Percentiles rank a stretch among this genome's conserved stretches.
Conservation (phyloP, 352 stramenopile species). For the Phytopythium ostracodes region DNA sequence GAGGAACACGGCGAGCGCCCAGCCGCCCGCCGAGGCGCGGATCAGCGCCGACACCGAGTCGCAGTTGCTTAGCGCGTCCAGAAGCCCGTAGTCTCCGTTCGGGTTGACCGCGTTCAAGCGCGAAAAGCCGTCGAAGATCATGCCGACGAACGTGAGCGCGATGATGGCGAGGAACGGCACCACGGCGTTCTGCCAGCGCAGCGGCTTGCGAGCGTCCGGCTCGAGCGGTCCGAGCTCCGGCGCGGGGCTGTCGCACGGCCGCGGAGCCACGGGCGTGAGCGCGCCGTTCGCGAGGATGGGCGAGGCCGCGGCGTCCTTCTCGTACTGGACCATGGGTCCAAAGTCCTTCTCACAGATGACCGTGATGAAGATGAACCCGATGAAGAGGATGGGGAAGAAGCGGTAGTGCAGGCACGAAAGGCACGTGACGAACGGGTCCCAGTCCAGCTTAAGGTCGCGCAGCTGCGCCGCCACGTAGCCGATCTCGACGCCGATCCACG, state of each 20-base stretch:
- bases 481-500: slow-evolving; percentile 89
- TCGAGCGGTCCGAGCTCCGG: slow-evolving; percentile 66
- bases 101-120: slow-evolving; percentile 42
- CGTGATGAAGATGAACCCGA: slow-evolving; percentile 88
- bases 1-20: slow-evolving; percentile 66
- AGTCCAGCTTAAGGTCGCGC: slow-evolving; percentile 72
- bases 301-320: slow-evolving; percentile 73
- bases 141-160: slow-evolving; percentile 77
- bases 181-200: slow-evolving; percentile 85
- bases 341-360: slow-evolving; percentile 89
- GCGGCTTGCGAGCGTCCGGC: slow-evolving; percentile 62
- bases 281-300: slow-evolving; percentile 55
- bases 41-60: slow-evolving; percentile 78
- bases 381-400: slow-evolving; percentile 87
- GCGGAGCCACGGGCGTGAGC: slow-evolving; percentile 55
- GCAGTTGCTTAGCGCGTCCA: slow-evolving; percentile 77
- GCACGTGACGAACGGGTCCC: slow-evolving; percentile 86
- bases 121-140: slow-evolving; percentile 82
- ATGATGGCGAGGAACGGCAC: slow-evolving; percentile 83
- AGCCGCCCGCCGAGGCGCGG: slow-evolving; percentile 69
- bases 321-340: slow-evolving; percentile 83
- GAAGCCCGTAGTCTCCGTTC: slow-evolving; percentile 39
- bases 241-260: slow-evolving; percentile 63
- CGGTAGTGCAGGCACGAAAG: slow-evolving; percentile 82
- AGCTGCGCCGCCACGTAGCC: slow-evolving; percentile 82